Evolutionary conservation across 805 yeast species (phyloP).

Genomic region (Spencermartinsiella europaea): DNA sequence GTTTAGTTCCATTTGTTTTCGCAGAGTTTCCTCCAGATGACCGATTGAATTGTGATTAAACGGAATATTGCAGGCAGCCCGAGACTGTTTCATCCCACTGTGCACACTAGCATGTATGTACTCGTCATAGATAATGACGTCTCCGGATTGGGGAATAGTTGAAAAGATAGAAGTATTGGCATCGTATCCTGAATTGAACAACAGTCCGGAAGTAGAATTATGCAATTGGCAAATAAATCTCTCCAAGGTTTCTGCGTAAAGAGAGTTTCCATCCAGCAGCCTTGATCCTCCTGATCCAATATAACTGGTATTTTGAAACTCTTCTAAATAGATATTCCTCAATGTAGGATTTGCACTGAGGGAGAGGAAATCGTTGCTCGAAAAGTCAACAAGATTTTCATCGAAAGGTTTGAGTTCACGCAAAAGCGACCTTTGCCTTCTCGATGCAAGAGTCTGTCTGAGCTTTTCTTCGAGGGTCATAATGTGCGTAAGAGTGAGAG

Average conservation of each 20-base stretch:
- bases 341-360: constrained; percentile 8
- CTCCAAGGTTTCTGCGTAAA: constrained; percentile 18
- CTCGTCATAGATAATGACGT: constrained; percentile 23
- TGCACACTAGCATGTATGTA: constrained; percentile 26
- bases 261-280: constrained; percentile 24
- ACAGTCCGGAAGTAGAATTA: constrained; percentile 17
- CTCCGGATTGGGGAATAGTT: constrained; percentile 22
- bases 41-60: constrained; percentile 19
- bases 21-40: constrained; percentile 3
- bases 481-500: too few species aligned
- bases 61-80: constrained; percentile 9
- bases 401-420: background rate
- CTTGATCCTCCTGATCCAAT: constrained; percentile 26
- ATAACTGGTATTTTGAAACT: constrained; percentile 3
- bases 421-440: background rate
- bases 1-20: background rate
- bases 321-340: constrained; percentile 9
- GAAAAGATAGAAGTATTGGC: constrained; percentile 22
- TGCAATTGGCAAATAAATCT: constrained; percentile 17
- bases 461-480: background rate
- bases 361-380: constrained; percentile 23
- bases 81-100: constrained; percentile 22
- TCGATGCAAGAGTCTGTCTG: background rate
- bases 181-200: constrained; percentile 25
- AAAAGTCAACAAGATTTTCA: constrained; percentile 16